phyloP scores from a whole-genome alignment of 2,329 filamentous ascomycete species.

The Fusarium sp. region DNA sequence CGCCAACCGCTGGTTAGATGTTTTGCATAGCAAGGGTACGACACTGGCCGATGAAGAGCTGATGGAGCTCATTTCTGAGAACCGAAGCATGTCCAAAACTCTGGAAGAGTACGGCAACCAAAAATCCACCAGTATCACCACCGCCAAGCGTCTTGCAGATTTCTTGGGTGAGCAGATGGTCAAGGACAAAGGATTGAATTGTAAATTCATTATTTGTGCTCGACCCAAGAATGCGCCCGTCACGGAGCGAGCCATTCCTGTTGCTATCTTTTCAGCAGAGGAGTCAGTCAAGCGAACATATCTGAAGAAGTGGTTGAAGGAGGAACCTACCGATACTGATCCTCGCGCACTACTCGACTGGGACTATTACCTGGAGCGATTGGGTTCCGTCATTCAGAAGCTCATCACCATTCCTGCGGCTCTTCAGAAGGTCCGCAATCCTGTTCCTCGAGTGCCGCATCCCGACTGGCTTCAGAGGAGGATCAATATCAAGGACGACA shows the following conservation, averaged over 20 bases:
- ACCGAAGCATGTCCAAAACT: slow-evolving; percentile 97
- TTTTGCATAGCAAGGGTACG: slow-evolving; percentile 86
- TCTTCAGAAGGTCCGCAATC: slow-evolving; percentile 93
- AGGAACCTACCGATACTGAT: slow-evolving; percentile 91
- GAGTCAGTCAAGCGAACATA: slow-evolving; percentile 88
- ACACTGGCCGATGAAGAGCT: slow-evolving; percentile 96
- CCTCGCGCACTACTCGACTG: slow-evolving; percentile 91
- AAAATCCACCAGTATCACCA: slow-evolving; percentile 99
- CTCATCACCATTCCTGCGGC: slow-evolving; percentile 98
- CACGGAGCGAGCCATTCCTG: slow-evolving; percentile 92
- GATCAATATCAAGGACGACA: slow-evolving; percentile 96
- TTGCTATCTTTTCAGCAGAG: slow-evolving; percentile 97
- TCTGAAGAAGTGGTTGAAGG: slow-evolving; percentile 93
- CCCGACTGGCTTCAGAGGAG: slow-evolving; percentile 96
- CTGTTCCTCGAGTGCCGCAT: slow-evolving; percentile 91
- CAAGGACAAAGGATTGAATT: slow-evolving; percentile 98
- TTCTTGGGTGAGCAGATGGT: slow-evolving; percentile 99
- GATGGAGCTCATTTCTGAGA: slow-evolving; percentile 99
- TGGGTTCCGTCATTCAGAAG: slow-evolving; percentile 98
- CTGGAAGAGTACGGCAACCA: slow-evolving; percentile 95
- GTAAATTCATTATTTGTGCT: slow-evolving; percentile 98
- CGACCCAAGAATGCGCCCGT: slow-evolving; percentile 89
- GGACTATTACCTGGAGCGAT: slow-evolving; percentile 95
- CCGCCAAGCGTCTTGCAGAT: slow-evolving; percentile 91
- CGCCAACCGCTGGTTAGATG: slow-evolving; percentile 96